phyloP scores from a whole-genome alignment of 2,329 filamentous ascomycete species.

The Alternaria sp. region DNA sequence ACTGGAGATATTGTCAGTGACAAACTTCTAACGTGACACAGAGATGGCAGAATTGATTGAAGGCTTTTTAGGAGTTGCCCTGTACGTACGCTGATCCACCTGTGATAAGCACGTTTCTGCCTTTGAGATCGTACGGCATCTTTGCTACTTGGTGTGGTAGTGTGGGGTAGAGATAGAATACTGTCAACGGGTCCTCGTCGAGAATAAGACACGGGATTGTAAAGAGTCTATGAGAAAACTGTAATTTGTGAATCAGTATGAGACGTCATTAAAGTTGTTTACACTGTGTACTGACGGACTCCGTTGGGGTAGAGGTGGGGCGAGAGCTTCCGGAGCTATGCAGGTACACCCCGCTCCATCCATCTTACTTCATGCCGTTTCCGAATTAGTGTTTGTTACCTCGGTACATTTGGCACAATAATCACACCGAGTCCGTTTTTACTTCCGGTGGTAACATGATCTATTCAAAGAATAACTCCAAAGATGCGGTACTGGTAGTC shows the following conservation, averaged over 20 bases:
- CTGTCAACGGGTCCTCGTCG: neutral
- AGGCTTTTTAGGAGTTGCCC: neutral
- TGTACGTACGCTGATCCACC: slow-evolving; percentile 68
- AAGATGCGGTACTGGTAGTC: neutral
- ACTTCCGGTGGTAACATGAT: neutral
- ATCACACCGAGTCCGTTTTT: neutral
- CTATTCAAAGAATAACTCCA: neutral
- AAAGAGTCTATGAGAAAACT: neutral
- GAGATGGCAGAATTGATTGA: neutral
- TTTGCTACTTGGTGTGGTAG: neutral
- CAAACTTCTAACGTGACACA: neutral
- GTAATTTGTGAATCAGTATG: neutral
- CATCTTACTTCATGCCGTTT: neutral
- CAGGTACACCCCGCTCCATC: neutral
- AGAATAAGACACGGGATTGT: neutral
- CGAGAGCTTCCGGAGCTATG: slow-evolving; percentile 1
- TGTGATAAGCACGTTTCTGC: slow-evolving; percentile 70
- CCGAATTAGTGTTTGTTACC: slow-evolving; percentile 1
- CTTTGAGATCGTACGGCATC: slow-evolving; percentile 71
- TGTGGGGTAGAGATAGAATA: neutral
- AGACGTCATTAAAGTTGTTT: neutral
- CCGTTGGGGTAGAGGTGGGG: slow-evolving; percentile 4
- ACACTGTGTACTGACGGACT: neutral
- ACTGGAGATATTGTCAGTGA: slow-evolving; percentile 48
- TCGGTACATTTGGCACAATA: neutral